phyloP scores from a whole-genome alignment of 129 eudicot genomes.

The Centrapalus pauciflorus region DNA sequence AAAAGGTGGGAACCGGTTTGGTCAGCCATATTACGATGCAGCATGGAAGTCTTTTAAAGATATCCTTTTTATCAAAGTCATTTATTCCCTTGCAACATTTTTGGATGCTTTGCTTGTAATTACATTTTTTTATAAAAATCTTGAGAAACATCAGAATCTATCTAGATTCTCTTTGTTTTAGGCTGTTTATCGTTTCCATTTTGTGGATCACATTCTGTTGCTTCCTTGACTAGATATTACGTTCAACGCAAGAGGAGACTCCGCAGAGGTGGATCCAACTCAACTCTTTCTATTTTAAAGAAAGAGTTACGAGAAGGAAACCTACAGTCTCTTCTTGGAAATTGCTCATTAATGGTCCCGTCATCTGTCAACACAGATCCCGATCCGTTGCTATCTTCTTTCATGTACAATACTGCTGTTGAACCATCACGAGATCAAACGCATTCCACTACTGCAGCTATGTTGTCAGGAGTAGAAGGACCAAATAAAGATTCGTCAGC shows the following conservation, averaged over 20 bases:
- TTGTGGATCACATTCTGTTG: background rate
- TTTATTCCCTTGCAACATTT: background rate
- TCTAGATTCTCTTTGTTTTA: background rate
- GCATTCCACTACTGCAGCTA: conserved; percentile 28
- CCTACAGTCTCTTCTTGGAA: conserved; percentile 59
- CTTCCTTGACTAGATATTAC: conserved; percentile 54
- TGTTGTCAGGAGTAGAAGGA: conserved; percentile 22
- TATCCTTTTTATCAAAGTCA: conserved; percentile 53
- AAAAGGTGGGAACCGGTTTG: conserved; percentile 61
- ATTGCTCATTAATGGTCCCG: conserved; percentile 33
- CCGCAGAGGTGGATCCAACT: conserved; percentile 54
- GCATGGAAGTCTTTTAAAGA: conserved; percentile 74
- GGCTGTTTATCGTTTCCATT: background rate
- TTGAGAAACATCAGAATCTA: too few species aligned
- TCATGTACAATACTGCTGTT: conserved; percentile 45
- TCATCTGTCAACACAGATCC: conserved; percentile 47
- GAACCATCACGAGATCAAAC: conserved; percentile 36
- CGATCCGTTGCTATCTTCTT: conserved; percentile 65
- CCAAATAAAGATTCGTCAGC: conserved; percentile 25
- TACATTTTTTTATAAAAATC: too few species aligned
- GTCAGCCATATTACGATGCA: conserved; percentile 76
- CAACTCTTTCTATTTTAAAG: conserved; percentile 43
- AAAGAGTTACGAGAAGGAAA: conserved; percentile 74
- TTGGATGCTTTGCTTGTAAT: background rate
- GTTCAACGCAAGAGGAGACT: conserved; percentile 79